These are phyloP conservation scores for Penicillium salamii DNA, from an alignment of 495 filamentous ascomycete species.

Conservation along the genomic window DNA sequence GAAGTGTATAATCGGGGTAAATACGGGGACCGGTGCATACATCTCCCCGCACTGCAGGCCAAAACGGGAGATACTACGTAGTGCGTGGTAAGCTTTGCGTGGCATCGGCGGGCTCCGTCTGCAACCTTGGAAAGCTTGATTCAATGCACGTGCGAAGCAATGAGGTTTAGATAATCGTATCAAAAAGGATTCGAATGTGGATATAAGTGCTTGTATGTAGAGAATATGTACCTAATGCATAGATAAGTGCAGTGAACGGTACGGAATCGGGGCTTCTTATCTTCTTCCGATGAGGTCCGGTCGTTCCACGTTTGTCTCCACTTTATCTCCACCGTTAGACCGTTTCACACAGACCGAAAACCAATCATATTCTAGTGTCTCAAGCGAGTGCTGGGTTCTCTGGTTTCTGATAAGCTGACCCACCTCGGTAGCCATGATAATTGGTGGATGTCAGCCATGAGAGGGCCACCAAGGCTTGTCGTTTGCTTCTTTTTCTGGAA, in stretches of 20 bases:
- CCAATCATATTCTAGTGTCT: not conserved
- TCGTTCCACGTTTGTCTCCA: too few relatives aligned
- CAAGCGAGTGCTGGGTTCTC: constrained; percentile 18
- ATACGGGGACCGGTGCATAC: too few relatives aligned
- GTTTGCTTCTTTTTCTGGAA: constrained; percentile 19
- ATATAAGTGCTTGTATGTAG: too few relatives aligned
- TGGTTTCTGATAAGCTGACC: constrained; percentile 20
- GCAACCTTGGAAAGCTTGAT: too few relatives aligned
- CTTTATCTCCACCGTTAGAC: constrained; percentile 1
- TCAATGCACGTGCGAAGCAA: too few relatives aligned
- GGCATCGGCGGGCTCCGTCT: too few relatives aligned
- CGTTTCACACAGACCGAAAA: constrained; percentile 12
- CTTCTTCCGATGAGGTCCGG: not conserved
- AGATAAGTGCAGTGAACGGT: not conserved
- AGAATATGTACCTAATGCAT: not conserved
- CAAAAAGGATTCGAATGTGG: too few relatives aligned
- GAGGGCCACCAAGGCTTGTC: constrained; percentile 15
- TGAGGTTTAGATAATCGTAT: too few relatives aligned
- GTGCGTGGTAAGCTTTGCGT: too few relatives aligned
- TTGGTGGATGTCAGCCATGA: not conserved
- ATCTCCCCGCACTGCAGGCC: too few relatives aligned
- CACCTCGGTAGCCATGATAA: not conserved
- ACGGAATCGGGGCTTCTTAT: not conserved
- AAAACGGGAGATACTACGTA: too few relatives aligned
- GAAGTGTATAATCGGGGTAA: too few relatives aligned